Base-by-base conservation (phyloP, 106 monocot genomes). In the Allium cepa region DNA sequence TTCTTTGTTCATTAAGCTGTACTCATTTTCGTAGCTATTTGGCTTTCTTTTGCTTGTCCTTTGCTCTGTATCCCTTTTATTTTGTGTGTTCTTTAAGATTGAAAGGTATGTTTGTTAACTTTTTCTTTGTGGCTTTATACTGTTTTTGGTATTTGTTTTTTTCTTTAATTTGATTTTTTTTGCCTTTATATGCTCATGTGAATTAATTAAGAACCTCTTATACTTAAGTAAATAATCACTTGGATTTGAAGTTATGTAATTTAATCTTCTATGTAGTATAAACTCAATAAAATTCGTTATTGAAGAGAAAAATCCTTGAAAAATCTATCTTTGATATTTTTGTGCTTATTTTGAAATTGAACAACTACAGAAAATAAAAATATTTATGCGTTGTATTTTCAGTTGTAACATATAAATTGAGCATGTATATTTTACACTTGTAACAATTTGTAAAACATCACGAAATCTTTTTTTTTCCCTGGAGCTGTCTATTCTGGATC, bases 1-100 rank as follows among this genome's bases (percentile, higher is more conserved):
- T 61, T 60, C 53, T 49, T 57, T 76, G 57, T 53, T 67, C 52
- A 18, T 69, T 77, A 81, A 76, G 53, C 58, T 49, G 75, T 57
- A 52, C 57, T 72, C 63, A 50, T 17, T 11, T 17, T 64, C 47
- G 11, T 46, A 57, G 27, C 70, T 17, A 68, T 70, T 87, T 77
- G 79, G 79, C 68, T 73, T 78, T 84, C 86, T 36, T 79, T 79
- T 68, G 57, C 16, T 52, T 66, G 50, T 66, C 46, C 47, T 64
- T 47, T 50, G 66, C 10, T 12, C 7, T 55, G 3, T 55, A 3
- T 55, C 53, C 15, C 0, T 55, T 15, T 55, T 55, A 3, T 15
- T 55, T 55, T 55, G 0, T 3, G 11, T 55, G 13, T 8, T 55
- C 13, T 55, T 55, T 55, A 3, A 55, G 53, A 12, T 55, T 55